These are phyloP conservation scores for Claviceps humidiphila DNA, from an alignment of 2,329 filamentous ascomycete species.

Conservation along the genomic window DNA sequence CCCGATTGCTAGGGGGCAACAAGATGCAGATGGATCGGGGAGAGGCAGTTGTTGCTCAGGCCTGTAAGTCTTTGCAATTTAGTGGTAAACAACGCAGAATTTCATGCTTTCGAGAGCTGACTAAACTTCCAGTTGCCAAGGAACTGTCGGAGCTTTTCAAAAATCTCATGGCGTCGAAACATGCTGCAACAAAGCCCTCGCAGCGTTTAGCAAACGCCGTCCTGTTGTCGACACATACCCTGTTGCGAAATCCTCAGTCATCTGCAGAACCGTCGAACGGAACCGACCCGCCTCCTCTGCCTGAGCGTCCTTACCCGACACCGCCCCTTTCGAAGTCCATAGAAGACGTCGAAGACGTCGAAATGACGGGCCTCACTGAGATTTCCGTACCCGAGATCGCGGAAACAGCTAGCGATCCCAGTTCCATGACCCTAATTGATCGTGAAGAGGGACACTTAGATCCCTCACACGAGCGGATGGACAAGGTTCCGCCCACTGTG, in stretches of 20 bases:
- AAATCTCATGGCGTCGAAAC: conserved; percentile 51
- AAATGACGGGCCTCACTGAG: conserved; percentile 21
- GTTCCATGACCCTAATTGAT: conserved; percentile 40
- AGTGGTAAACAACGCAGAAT: neutral
- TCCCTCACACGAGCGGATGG: conserved; percentile 22
- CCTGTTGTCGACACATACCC: conserved; percentile 40
- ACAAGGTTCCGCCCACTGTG: conserved; percentile 7
- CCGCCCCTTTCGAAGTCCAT: conserved; percentile 15
- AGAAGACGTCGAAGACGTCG: conserved; percentile 22
- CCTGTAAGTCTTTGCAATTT: conserved; percentile 44
- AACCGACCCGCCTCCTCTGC: conserved; percentile 33
- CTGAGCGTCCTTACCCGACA: conserved; percentile 31
- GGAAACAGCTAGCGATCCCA: conserved; percentile 33
- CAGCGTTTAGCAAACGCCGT: conserved; percentile 71
- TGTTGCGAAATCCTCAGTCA: conserved; percentile 20
- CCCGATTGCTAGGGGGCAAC: conserved; percentile 62
- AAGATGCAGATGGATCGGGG: conserved; percentile 35
- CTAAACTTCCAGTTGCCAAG: conserved; percentile 48
- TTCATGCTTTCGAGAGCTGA: conserved; percentile 19
- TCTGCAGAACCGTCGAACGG: conserved; percentile 12
- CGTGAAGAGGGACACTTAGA: conserved; percentile 24
- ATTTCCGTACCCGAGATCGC: conserved; percentile 15
- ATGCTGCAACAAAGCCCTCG: conserved; percentile 53
- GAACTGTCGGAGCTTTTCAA: conserved; percentile 60
- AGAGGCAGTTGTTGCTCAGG: conserved; percentile 53